These are phyloP conservation scores for Phaeophleospora eucalypticola DNA, from an alignment of 2,329 filamentous ascomycete species.

Conservation along the genomic window DNA sequence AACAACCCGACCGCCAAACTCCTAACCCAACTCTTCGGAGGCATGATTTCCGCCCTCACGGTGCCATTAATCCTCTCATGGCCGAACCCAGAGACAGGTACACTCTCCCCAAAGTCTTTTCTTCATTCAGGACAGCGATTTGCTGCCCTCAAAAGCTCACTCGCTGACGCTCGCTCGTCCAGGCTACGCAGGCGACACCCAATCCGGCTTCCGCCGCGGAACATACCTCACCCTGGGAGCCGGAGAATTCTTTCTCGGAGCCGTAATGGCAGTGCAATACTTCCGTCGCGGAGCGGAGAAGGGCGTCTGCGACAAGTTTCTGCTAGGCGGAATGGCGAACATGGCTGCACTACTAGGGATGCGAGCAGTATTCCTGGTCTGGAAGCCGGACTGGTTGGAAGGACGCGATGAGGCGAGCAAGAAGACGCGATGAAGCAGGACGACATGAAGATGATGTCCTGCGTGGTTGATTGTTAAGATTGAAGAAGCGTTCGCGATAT, in stretches of 20 bases:
- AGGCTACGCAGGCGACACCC: conserved; percentile 5
- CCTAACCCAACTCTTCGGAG: conserved; percentile 9
- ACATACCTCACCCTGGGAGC: conserved; percentile 11
- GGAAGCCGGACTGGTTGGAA: conserved; percentile 11
- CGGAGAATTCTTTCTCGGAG: conserved; percentile 6
- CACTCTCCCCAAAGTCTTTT: no score
- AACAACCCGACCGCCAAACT: conserved; percentile 5
- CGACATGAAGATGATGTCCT: no score
- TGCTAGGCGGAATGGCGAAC: conserved; percentile 4
- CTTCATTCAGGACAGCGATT: no score
- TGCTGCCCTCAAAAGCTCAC: no score
- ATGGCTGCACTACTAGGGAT: conserved; percentile 7
- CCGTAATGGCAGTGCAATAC: conserved; percentile 5
- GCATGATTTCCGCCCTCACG: conserved; percentile 6
- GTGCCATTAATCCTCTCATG: conserved; percentile 10
- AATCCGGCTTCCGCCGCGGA: conserved; percentile 5
- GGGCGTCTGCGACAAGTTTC: conserved; percentile 4
- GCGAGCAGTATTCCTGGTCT: conserved; percentile 6
- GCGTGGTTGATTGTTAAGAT: no score
- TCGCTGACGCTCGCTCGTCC: no score
- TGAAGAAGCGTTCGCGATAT: no score
- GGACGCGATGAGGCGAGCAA: not conserved
- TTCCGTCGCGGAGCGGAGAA: conserved; percentile 2
- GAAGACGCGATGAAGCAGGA: conserved; percentile 5
- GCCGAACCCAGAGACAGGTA: conserved; percentile 2